These are phyloP conservation scores for Tuber aestivum DNA, from an alignment of 495 filamentous ascomycete species.

Conservation along the genomic window DNA sequence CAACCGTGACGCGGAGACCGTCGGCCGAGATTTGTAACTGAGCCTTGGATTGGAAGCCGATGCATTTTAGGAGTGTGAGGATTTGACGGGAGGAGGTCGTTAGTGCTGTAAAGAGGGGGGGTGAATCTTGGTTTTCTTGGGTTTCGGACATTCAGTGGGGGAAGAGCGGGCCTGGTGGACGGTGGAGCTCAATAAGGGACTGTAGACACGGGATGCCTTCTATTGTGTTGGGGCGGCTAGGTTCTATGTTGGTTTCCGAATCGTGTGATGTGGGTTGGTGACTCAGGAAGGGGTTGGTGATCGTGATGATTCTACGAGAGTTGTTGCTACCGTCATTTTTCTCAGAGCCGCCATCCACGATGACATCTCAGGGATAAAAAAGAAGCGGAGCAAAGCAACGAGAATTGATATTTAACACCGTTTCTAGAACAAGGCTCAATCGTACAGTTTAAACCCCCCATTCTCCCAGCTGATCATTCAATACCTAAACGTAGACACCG, in stretches of 20 bases:
- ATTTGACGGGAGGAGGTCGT: conserved; percentile 82
- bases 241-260: conserved; percentile 18
- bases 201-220: not conserved
- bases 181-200: not conserved
- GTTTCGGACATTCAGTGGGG: conserved; percentile 12
- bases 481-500: conserved; percentile 88
- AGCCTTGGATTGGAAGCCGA: conserved; percentile 71
- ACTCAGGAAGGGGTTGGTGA: conserved; percentile 27
- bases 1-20: conserved; percentile 77
- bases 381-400: not conserved
- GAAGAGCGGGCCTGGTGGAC: not conserved
- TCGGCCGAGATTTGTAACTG: conserved; percentile 77
- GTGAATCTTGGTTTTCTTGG: conserved; percentile 34
- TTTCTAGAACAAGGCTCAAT: conserved; percentile 8
- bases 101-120: conserved; percentile 70
- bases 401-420: not conserved
- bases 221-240: conserved; percentile 6
- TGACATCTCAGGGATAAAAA: not conserved
- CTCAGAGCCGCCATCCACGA: not conserved
- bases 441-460: conserved; percentile 18
- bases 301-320: not conserved
- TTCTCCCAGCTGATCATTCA: conserved; percentile 28
- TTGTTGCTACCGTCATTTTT: not conserved
- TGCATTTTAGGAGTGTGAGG: conserved; percentile 81
- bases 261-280: conserved; percentile 19